Base-by-base conservation (phyloP, 495 filamentous ascomycete species). In the Schizothecium vesticola region DNA sequence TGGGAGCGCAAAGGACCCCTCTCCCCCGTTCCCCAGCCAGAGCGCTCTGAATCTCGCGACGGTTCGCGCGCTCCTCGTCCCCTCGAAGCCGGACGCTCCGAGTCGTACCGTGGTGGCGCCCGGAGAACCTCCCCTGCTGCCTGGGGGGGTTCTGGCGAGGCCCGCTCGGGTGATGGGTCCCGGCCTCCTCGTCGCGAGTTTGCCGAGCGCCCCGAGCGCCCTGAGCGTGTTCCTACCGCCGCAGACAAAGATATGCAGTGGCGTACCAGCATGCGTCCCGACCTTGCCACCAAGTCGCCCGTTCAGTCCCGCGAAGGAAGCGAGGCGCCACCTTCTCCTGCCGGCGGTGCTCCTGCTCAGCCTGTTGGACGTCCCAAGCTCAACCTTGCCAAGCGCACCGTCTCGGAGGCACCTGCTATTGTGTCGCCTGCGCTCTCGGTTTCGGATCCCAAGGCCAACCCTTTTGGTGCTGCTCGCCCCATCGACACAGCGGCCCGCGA, bases 1-100 rank as follows among this genome's bases (percentile, higher is more conserved):
- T 99, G 95, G 95, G 94, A 97, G 78, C 91, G 95, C 65, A 94
- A 93, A 74, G 96, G 95, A 24, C 95, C 96, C 28, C 85, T 97
- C 58, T 91, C 94, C 56, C 91, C 94, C 11, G 78, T 86, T 23
- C 78, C 90, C 16, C 78, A 77, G 31, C 76, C 84, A 51, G 84
- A 89, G 69, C 85, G 83, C 55, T 75, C 83, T 25, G 81, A 79
- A 67, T 81, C 82, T 61, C 82, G 90, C 65, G 91, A 92, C 71
- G 88, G 87, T 60, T 89, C 91, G 64, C 89, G 91, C 31, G 65
- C 65, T 56, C 85, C 89, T 65, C 82, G 86, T 68, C 87, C 82
- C 77, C 86, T 86, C 65, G 92, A 94, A 62, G 57, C 33, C 86
- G 86, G 69, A 61, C 80, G 79, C 3, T 73, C 74, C 56, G 81